Evolutionary conservation across 208 protist genomes (phyloP).

Genomic region (Perkinsela sp.): DNA sequence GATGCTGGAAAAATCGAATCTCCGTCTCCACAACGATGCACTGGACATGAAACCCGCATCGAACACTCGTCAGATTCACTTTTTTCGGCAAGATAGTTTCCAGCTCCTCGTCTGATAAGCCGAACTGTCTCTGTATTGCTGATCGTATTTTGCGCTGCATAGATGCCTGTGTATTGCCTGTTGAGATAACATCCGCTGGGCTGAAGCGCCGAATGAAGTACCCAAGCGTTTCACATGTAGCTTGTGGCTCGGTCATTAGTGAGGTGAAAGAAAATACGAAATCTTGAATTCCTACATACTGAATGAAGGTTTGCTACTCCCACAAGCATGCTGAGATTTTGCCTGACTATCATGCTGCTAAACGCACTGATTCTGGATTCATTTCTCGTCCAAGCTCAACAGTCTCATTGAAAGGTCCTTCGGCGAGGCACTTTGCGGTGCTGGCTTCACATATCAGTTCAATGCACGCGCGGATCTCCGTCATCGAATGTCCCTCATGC

Average conservation of each 20-base stretch:
- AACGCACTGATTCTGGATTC: too few relatives aligned
- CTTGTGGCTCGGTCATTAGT: too few relatives aligned
- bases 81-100: slow-evolving; percentile 79
- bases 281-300: too few relatives aligned
- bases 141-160: slow-evolving; percentile 48
- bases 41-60: slow-evolving; percentile 65
- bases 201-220: slow-evolving; percentile 1
- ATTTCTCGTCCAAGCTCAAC: too few relatives aligned
- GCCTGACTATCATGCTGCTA: too few relatives aligned
- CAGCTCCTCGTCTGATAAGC: slow-evolving; percentile 32
- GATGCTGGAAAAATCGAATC: slow-evolving; percentile 80
- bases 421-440: too few relatives aligned
- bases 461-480: neutral
- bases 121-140: slow-evolving; percentile 56
- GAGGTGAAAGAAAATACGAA: too few relatives aligned
- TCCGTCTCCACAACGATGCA: slow-evolving; percentile 70
- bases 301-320: too few relatives aligned
- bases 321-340: too few relatives aligned
- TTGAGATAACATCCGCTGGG: neutral
- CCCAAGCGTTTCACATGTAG: neutral
- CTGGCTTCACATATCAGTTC: neutral
- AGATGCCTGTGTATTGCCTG: slow-evolving; percentile 8
- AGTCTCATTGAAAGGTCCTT: too few relatives aligned
- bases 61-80: slow-evolving; percentile 57
- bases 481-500: neutral